A percentile compares a stretch with the other conserved stretches of the same genome.
phyloP scores from a whole-genome alignment of 2,329 filamentous ascomycete species.

The Penicillium crustosum region DNA sequence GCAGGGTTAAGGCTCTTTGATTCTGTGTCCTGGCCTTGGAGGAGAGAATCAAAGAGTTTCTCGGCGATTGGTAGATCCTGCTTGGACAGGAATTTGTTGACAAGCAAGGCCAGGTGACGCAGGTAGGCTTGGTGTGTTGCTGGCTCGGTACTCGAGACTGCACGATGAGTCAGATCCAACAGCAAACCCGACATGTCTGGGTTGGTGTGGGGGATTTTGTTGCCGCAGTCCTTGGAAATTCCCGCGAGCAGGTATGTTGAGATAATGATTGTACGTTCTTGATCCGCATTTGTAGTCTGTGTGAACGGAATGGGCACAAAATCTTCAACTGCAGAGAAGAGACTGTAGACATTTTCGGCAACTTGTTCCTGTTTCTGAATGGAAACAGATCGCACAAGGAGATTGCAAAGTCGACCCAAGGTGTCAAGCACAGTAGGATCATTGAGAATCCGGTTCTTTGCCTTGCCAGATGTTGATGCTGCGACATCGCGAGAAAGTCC shows the following conservation, averaged over 20 bases:
- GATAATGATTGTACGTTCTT: conserved; percentile 53
- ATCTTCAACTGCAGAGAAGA: conserved; percentile 46
- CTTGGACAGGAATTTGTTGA: conserved; percentile 44
- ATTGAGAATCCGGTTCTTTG: conserved; percentile 42
- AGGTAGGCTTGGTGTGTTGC: conserved; percentile 43
- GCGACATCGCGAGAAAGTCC: conserved; percentile 44
- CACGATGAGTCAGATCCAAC: conserved; percentile 37
- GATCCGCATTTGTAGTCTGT: conserved; percentile 31
- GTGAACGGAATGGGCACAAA: conserved; percentile 40
- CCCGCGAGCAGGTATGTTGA: conserved; percentile 60
- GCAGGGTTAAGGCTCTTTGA: conserved; percentile 34
- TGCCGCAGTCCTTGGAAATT: conserved; percentile 42
- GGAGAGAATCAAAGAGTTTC: conserved; percentile 34
- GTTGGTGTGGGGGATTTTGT: conserved; percentile 32
- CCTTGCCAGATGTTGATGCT: conserved; percentile 34
- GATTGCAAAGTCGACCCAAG: conserved; percentile 60
- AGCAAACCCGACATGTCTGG: conserved; percentile 38
- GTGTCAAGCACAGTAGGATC: conserved; percentile 58
- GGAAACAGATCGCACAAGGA: conserved; percentile 58
- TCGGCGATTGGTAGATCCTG: conserved; percentile 33
- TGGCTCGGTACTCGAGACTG: conserved; percentile 30
- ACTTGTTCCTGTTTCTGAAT: conserved; percentile 53
- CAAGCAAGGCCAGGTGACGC: conserved; percentile 43
- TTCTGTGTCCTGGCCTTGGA: conserved; percentile 21
- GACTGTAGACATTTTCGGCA: conserved; percentile 55